Percentiles rank a stretch among this genome's conserved stretches.
These are phyloP conservation scores for Mucuna pruriens DNA, from an alignment of 306 rosid species.

Conservation along the genomic window DNA sequence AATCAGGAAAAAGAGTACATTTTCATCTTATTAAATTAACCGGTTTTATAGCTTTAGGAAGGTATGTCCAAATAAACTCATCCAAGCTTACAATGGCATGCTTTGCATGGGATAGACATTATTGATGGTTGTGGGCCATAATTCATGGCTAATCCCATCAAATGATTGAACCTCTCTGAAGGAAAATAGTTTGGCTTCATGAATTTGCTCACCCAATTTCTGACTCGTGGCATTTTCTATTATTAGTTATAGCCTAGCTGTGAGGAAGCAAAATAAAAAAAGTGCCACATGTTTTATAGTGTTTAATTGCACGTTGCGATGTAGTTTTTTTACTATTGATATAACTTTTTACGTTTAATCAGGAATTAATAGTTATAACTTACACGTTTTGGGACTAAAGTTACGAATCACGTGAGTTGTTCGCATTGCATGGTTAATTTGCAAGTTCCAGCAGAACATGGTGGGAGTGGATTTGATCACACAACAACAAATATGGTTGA, in stretches of 20 bases:
- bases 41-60: background rate
- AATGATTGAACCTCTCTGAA: slow-evolving; percentile 33
- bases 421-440: slow-evolving; percentile 33
- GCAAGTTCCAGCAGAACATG: slow-evolving; percentile 19
- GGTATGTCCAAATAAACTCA: background rate
- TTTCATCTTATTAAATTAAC: background rate
- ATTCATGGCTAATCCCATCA: background rate
- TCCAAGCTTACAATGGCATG: background rate
- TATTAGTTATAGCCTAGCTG: background rate
- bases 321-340: too few relatives aligned
- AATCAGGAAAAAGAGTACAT: background rate
- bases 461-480: slow-evolving; percentile 41
- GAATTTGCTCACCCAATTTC: slow-evolving; percentile 27
- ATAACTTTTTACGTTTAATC: too few relatives aligned
- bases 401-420: too few relatives aligned
- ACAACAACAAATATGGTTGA: slow-evolving; percentile 25
- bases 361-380: too few relatives aligned
- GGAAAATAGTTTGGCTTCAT: slow-evolving; percentile 29
- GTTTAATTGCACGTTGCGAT: too few relatives aligned
- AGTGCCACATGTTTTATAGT: slow-evolving; percentile 15
- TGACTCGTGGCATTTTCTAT: slow-evolving; percentile 17
- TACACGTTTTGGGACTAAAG: too few relatives aligned
- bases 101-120: background rate
- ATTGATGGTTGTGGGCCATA: slow-evolving; percentile 20
- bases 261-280: background rate